Evolutionary conservation across 2,329 filamentous ascomycete species (phyloP).

Genomic region (Rosellinia necatrix): DNA sequence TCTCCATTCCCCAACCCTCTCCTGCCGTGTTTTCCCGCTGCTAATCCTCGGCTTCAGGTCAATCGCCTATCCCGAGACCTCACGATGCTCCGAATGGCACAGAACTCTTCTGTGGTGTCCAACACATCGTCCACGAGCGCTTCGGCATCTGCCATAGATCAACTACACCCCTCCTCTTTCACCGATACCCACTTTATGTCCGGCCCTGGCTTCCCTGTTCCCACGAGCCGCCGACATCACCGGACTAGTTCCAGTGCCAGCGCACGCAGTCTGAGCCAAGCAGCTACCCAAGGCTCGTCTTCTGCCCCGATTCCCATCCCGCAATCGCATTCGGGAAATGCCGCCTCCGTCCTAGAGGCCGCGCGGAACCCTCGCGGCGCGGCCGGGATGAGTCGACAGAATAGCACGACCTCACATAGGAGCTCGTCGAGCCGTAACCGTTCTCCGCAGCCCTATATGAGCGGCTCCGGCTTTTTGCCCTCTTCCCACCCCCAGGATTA

Average conservation of each 20-base stretch:
- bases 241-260: slow-evolving; percentile 63
- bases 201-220: slow-evolving; percentile 62
- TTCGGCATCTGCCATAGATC: slow-evolving; percentile 52
- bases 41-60: slow-evolving; percentile 58
- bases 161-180: slow-evolving; percentile 45
- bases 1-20: slow-evolving; percentile 33
- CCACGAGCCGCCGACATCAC: slow-evolving; percentile 58
- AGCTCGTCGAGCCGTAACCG: slow-evolving; percentile 52
- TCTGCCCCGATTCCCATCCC: slow-evolving; percentile 40
- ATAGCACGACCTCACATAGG: slow-evolving; percentile 58
- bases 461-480: slow-evolving; percentile 32
- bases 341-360: slow-evolving; percentile 50
- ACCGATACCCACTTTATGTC: slow-evolving; percentile 59
- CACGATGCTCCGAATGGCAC: slow-evolving; percentile 73
- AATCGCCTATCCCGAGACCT: slow-evolving; percentile 93
- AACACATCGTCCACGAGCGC: slow-evolving; percentile 66
- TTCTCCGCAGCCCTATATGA: slow-evolving; percentile 38
- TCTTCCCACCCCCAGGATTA: slow-evolving; percentile 50
- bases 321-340: slow-evolving; percentile 41
- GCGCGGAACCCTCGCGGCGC: slow-evolving; percentile 51
- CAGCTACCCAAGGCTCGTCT: slow-evolving; percentile 47
- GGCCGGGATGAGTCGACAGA: slow-evolving; percentile 52
- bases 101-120: slow-evolving; percentile 69
- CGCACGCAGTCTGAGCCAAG: slow-evolving; percentile 53
- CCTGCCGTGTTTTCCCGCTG: neutral